Percentiles rank a stretch among this genome's conserved stretches.
phyloP scores from a whole-genome alignment of 495 filamentous ascomycete species.

The Durotheca rogersii region DNA sequence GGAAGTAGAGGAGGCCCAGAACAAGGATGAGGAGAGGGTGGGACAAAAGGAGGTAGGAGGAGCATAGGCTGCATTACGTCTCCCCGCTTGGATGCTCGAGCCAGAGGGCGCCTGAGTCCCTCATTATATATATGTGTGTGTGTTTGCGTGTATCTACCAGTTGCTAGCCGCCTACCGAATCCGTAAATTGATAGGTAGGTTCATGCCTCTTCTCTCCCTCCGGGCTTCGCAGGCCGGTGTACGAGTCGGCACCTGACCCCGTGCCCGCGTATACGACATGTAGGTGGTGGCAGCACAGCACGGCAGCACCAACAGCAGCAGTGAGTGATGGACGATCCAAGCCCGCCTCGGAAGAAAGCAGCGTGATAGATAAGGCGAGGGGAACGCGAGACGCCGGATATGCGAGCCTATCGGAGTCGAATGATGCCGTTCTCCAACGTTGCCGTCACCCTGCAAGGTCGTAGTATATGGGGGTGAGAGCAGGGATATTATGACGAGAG shows the following conservation, averaged over 20 bases:
- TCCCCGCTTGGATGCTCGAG: background rate
- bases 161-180: background rate
- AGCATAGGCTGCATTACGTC: background rate
- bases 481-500: conserved; percentile 6
- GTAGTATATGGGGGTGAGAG: conserved; percentile 1
- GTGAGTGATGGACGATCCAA: too few relatives aligned
- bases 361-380: conserved; percentile 16
- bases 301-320: too few relatives aligned
- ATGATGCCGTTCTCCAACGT: conserved; percentile 8
- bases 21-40: background rate
- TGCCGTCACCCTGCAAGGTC: conserved; percentile 19
- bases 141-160: too few relatives aligned
- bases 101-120: background rate
- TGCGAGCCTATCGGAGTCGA: conserved; percentile 20
- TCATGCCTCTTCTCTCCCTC: too few relatives aligned
- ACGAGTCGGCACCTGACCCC: background rate
- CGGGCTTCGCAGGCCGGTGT: too few relatives aligned
- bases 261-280: background rate
- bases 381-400: conserved; percentile 6
- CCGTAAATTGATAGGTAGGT: too few relatives aligned
- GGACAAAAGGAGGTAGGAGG: too few relatives aligned
- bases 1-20: background rate
- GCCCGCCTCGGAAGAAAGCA: conserved; percentile 13
- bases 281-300: too few relatives aligned
- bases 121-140: too few relatives aligned